phyloP scores from a whole-genome alignment of 345 rosid species.

The Murraya paniculata region DNA sequence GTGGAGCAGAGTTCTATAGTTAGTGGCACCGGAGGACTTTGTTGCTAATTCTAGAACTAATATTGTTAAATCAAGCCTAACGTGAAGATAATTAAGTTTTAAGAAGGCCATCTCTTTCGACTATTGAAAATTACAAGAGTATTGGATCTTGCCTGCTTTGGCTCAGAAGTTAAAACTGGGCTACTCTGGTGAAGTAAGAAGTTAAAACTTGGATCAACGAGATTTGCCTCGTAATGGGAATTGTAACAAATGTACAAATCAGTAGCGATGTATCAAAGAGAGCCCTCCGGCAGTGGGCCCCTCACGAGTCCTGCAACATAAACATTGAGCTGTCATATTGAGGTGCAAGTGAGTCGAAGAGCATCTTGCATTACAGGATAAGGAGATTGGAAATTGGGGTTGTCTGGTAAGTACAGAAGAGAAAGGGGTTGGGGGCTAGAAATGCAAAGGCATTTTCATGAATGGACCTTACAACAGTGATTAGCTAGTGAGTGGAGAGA shows the following conservation, averaged over 20 bases:
- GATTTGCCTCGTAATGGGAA: background rate
- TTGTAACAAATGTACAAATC: background rate
- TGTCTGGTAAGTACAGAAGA: background rate
- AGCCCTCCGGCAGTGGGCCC: background rate
- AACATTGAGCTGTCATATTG: background rate
- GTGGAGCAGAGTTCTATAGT: too few species aligned
- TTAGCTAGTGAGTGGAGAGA: background rate
- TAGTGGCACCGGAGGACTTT: too few species aligned
- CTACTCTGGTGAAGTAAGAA: too few species aligned
- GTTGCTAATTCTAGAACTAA: too few species aligned
- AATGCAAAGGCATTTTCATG: constrained; percentile 10
- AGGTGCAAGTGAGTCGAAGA: background rate
- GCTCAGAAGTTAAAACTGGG: too few species aligned
- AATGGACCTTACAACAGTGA: background rate
- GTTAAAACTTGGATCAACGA: background rate
- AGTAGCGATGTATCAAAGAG: background rate
- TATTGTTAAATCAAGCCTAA: too few species aligned
- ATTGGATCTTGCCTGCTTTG: too few species aligned
- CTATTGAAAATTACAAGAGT: too few species aligned
- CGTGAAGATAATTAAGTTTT: too few species aligned
- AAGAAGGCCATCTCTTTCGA: too few species aligned
- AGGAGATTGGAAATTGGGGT: background rate
- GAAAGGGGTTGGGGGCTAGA: background rate
- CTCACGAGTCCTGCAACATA: background rate
- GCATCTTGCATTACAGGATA: background rate